Percentiles rank a stretch among this genome's conserved stretches.
phyloP scores from a whole-genome alignment of 129 eudicot species.

The Ambrosia trifida region DNA sequence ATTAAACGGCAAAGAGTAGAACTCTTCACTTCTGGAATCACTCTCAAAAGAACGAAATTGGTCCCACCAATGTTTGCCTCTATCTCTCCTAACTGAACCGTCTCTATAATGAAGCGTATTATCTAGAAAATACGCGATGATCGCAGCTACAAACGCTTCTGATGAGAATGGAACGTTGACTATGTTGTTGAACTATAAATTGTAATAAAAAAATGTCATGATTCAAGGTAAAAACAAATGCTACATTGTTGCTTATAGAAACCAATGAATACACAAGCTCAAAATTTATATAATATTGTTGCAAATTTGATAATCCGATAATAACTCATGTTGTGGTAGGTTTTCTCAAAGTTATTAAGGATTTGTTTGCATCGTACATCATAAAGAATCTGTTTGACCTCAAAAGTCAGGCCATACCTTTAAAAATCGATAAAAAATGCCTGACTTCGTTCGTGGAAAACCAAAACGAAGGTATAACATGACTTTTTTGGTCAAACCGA shows the following conservation, averaged over 20 bases:
- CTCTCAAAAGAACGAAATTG: conserved; percentile 49
- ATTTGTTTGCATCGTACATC: not conserved
- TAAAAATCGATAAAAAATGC: not conserved
- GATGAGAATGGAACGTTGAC: conserved; percentile 58
- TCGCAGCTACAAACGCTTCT: conserved; percentile 58
- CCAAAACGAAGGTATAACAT: not conserved
- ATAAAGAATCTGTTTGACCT: not conserved
- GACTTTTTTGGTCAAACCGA: not conserved
- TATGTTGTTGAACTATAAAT: conserved; percentile 21
- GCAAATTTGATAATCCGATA: not conserved
- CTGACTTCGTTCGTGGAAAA: too few species aligned
- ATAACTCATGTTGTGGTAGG: not conserved
- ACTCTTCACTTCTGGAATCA: conserved; percentile 66
- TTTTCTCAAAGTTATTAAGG: not conserved
- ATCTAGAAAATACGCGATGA: conserved; percentile 53
- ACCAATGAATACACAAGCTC: not conserved
- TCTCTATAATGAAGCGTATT: conserved; percentile 53
- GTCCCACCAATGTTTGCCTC: conserved; percentile 69
- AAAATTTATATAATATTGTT: not conserved
- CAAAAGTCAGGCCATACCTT: not conserved
- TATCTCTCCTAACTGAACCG: conserved; percentile 43
- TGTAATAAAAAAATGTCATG: not conserved
- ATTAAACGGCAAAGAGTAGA: conserved; percentile 55
- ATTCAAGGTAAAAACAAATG: not conserved
- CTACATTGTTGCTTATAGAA: not conserved